phyloP scores from a whole-genome alignment of 1,284 basidiomycete species.

The Athelia psychrophila region DNA sequence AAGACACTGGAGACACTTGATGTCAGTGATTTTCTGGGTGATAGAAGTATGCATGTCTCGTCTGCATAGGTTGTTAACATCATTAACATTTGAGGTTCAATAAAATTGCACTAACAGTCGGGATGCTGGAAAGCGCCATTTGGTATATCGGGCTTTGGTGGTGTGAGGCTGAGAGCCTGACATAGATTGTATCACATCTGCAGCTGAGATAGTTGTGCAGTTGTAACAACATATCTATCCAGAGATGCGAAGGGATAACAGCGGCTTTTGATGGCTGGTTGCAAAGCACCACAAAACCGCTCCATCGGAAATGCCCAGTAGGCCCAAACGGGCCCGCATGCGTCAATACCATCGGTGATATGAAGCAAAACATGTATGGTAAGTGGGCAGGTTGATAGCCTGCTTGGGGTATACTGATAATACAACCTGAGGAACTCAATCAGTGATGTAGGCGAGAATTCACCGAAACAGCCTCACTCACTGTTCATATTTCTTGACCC shows the following conservation, averaged over 20 bases:
- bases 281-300: conserved; percentile 25
- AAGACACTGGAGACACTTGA: too few relatives aligned
- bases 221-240: conserved; percentile 20
- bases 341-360: conserved; percentile 20
- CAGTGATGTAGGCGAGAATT: neutral
- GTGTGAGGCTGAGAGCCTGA: too few relatives aligned
- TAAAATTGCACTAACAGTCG: too few relatives aligned
- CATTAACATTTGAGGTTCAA: too few relatives aligned
- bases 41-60: too few relatives aligned
- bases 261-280: conserved; percentile 21
- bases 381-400: conserved; percentile 20
- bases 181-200: too few relatives aligned
- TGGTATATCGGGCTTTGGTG: too few relatives aligned
- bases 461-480: neutral
- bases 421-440: neutral
- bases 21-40: too few relatives aligned
- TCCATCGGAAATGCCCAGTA: conserved; percentile 31
- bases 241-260: conserved; percentile 27
- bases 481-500: conserved; percentile 2
- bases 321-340: conserved; percentile 22
- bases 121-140: too few relatives aligned
- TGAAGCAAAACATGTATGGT: conserved; percentile 26
- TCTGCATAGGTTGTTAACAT: too few relatives aligned
- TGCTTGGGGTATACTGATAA: conserved; percentile 19
- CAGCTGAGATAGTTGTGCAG: conserved; percentile 27